Evolutionary conservation across 495 filamentous ascomycete species (phyloP).

Genomic region (Penicillium argentinense): DNA sequence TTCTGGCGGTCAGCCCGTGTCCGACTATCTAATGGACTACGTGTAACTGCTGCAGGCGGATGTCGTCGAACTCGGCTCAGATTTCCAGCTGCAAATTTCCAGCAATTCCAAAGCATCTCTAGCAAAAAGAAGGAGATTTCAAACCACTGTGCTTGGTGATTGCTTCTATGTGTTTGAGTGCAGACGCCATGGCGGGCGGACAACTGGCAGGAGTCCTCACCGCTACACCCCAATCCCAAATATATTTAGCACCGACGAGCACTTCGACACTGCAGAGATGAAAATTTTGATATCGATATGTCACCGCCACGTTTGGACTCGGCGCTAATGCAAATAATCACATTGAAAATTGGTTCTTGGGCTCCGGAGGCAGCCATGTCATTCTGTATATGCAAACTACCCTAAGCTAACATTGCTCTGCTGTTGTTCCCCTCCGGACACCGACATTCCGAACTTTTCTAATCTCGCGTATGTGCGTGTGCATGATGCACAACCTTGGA

Average conservation of each 20-base stretch:
- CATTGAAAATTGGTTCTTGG: background rate
- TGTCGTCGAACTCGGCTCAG: background rate
- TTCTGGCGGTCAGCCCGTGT: too few species aligned
- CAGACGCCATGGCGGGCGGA: background rate
- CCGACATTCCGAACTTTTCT: background rate
- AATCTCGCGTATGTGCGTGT: conserved; percentile 1
- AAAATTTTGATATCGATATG: conserved; percentile 20
- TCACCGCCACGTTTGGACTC: conserved; percentile 30
- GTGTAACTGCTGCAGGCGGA: too few species aligned
- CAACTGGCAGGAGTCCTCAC: conserved; percentile 17
- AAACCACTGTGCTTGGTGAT: background rate
- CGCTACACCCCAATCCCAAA: conserved; percentile 19
- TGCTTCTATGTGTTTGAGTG: background rate
- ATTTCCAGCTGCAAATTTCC: background rate
- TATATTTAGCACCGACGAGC: background rate
- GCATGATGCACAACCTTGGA: background rate
- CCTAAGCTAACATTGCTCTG: too few species aligned
- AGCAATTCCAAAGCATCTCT: background rate
- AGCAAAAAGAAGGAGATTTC: background rate
- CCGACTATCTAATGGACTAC: too few species aligned
- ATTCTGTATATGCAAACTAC: conserved; percentile 12
- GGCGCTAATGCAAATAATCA: conserved; percentile 28
- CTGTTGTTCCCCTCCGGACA: background rate
- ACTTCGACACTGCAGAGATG: background rate
- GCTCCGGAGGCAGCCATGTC: conserved; percentile 1